phyloP scores from a whole-genome alignment of 441 rosid species.

The Bocquillonia castaneifolia region DNA sequence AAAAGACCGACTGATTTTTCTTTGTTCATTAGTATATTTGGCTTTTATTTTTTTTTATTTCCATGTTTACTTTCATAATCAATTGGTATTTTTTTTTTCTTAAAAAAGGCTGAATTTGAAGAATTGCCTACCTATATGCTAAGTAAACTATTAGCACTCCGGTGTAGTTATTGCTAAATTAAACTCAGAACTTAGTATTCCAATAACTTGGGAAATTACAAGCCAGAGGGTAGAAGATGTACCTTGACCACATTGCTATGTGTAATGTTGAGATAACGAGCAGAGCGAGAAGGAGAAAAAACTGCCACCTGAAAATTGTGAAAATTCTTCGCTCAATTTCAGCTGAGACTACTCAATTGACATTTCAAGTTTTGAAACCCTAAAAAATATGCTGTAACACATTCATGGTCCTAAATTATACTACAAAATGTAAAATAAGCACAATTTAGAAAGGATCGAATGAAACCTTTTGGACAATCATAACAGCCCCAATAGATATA shows the following conservation, averaged over 20 bases:
- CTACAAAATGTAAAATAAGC: neutral
- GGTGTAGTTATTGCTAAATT: neutral
- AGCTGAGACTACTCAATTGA: neutral
- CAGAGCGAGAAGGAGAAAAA: constrained; percentile 49
- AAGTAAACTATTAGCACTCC: neutral
- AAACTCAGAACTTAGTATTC: too few relatives aligned
- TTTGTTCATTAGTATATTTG: too few relatives aligned
- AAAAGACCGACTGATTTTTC: too few relatives aligned
- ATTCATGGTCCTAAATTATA: neutral
- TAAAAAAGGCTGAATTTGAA: too few relatives aligned
- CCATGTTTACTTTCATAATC: too few relatives aligned
- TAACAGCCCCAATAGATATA: constrained; percentile 62
- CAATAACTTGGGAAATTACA: constrained; percentile 3
- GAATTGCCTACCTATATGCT: too few relatives aligned
- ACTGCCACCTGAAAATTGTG: constrained; percentile 60
- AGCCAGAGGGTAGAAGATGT: constrained; percentile 18
- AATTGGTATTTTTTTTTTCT: too few relatives aligned
- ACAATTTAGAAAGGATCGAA: constrained; percentile 12
- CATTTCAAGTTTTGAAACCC: neutral
- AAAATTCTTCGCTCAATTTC: constrained; percentile 23
- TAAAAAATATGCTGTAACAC: neutral
- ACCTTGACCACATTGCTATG: constrained; percentile 69
- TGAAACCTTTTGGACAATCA: constrained; percentile 63
- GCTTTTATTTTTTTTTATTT: too few relatives aligned
- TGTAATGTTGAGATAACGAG: constrained; percentile 67